Percentiles rank a stretch among this genome's conserved stretches.
phyloP scores from a whole-genome alignment of 352 stramenopile genomes.

The Phytophthora brassicae region DNA sequence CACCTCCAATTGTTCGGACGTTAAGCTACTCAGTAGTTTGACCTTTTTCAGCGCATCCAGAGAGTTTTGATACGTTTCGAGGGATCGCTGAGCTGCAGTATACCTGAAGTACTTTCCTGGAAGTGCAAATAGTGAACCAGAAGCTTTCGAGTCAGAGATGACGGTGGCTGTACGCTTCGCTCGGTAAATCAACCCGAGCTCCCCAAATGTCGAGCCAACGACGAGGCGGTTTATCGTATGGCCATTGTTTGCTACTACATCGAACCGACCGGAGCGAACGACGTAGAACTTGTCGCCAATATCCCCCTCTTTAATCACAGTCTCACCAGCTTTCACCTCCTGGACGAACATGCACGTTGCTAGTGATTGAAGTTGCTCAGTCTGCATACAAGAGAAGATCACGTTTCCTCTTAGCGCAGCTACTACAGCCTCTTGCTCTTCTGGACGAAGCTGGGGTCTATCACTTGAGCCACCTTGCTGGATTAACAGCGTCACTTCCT shows the following conservation, averaged over 20 bases:
- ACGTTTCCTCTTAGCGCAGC: constrained; percentile 70
- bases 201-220: constrained; percentile 47
- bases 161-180: constrained; percentile 56
- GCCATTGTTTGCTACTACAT: constrained; percentile 40
- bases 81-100: constrained; percentile 45
- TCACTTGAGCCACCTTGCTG: constrained; percentile 28
- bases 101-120: constrained; percentile 58
- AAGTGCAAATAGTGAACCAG: constrained; percentile 45
- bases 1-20: constrained; percentile 43
- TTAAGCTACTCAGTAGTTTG: constrained; percentile 42
- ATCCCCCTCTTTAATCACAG: constrained; percentile 76
- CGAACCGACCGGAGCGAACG: constrained; percentile 53
- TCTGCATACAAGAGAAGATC: constrained; percentile 76
- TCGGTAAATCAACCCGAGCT: constrained; percentile 59
- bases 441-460: constrained; percentile 22
- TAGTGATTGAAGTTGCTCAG: constrained; percentile 72
- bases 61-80: constrained; percentile 45
- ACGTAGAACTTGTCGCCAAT: constrained; percentile 83
- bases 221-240: constrained; percentile 48
- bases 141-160: constrained; percentile 31
- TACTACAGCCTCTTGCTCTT: constrained; percentile 50
- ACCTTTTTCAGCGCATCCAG: constrained; percentile 50
- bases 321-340: constrained; percentile 67
- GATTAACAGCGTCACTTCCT: constrained; percentile 36
- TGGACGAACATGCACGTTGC: constrained; percentile 78